Evolutionary conservation across 1,139 yeast genomes (phyloP).

Genomic region (Hemisphaericaspora lyxosophila): DNA sequence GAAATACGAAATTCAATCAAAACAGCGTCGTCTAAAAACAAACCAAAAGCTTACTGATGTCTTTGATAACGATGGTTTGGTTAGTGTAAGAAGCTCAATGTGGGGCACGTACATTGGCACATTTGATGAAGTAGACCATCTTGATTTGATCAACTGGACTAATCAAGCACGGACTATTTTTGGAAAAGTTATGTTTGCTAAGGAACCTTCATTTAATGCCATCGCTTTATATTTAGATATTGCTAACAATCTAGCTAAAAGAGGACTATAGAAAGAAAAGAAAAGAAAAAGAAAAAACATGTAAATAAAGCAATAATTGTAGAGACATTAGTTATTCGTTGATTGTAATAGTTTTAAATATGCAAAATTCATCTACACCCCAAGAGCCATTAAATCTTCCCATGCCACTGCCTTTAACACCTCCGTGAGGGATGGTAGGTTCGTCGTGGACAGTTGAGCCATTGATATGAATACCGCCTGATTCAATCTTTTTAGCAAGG

Average conservation of each 20-base stretch:
- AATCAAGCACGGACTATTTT: slow-evolving; percentile 45
- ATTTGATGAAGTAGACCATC: slow-evolving; percentile 74
- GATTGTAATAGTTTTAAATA: slow-evolving; percentile 24
- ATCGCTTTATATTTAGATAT: slow-evolving; percentile 73
- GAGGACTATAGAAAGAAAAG: slow-evolving; percentile 63
- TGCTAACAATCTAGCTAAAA: slow-evolving; percentile 64
- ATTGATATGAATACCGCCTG: slow-evolving; percentile 56
- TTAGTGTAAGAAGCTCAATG: slow-evolving; percentile 70
- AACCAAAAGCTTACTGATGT: slow-evolving; percentile 8
- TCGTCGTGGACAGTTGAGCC: slow-evolving; percentile 50
- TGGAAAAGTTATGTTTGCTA: slow-evolving; percentile 35
- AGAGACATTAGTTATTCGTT: too few species aligned
- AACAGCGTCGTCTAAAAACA: slow-evolving; percentile 9
- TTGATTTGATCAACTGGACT: slow-evolving; percentile 83
- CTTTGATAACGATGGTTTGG: slow-evolving; percentile 80
- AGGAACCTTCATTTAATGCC: slow-evolving; percentile 58
- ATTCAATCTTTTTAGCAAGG: slow-evolving; percentile 36
- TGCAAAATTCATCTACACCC: slow-evolving; percentile 49
- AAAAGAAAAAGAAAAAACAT: too few species aligned
- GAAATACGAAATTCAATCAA: slow-evolving; percentile 22
- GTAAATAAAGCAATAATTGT: too few species aligned
- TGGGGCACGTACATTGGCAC: slow-evolving; percentile 89
- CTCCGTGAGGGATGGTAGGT: slow-evolving; percentile 56
- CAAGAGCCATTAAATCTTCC: slow-evolving; percentile 53
- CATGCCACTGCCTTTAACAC: slow-evolving; percentile 49